Base-by-base conservation (phyloP, 2,329 filamentous ascomycete species). In the Triangularia setosa region DNA sequence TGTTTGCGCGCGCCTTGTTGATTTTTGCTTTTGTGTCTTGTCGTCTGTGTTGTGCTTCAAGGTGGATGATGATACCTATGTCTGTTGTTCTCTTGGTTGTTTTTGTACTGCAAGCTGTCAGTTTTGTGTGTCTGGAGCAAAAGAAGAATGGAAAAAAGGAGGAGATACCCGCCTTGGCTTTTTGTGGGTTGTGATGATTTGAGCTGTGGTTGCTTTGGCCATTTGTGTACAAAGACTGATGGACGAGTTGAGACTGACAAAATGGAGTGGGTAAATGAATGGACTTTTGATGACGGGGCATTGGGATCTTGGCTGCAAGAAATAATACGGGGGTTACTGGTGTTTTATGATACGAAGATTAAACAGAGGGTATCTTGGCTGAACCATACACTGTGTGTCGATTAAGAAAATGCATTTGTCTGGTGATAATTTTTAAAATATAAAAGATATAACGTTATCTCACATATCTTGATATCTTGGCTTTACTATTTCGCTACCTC, bases 21-120 rank as follows among this genome's bases (percentile, higher is more conserved):
- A 16, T n/a, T 48, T 59, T 60, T 18, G 54, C 58, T 9, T 62
- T 25, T n/a, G 23, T 60, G 12, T 55, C 57, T 12, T 64, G 16
- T 28, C n/a, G 6, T 48, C 52, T 55, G 53, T 44, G 25, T 54
- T 8, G 44, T 60, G 8, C 44, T 33, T 54, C n/a, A n/a, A n/a
- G n/a, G n/a, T n/a, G n/a, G n/a, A n/a, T n/a, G n/a, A n/a, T n/a
- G n/a, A n/a, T n/a, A n/a, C 11, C n/a, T 40, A 40, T 4, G 30
- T 33, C 30, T 9, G 30, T 40, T 44, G 35, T 33, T 33, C 35
- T 44, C 4, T 44, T 18, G 35, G 35, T 35, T 44, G n/a, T 44
- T 44, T 3, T 33, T 33, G 30, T 28, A 28, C 27, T 28, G 27
- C 9, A 4, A 16, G 14, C 33, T 35, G 33, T 35, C 14, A 12